These are phyloP conservation scores for Botryotinia narcissicola DNA, from an alignment of 2,329 filamentous ascomycete species.

Conservation along the genomic window DNA sequence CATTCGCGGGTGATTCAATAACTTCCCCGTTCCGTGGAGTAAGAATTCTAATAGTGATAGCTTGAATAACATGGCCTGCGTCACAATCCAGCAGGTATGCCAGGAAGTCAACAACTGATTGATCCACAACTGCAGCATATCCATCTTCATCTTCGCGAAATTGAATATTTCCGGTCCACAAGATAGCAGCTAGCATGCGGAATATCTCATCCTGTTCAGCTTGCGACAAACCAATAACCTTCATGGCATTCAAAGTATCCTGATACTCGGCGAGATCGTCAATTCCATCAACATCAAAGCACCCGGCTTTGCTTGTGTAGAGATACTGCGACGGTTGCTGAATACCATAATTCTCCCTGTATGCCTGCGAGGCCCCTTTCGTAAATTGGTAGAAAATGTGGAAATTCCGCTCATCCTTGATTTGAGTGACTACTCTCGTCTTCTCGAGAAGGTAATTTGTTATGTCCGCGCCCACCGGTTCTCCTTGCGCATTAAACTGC, in stretches of 20 bases:
- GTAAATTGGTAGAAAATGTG: slow-evolving; percentile 99
- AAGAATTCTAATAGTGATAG: slow-evolving; percentile 84
- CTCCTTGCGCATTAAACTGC: slow-evolving; percentile 87
- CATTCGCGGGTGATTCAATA: slow-evolving; percentile 77
- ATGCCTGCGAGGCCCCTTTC: slow-evolving; percentile 84
- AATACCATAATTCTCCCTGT: slow-evolving; percentile 83
- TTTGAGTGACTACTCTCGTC: slow-evolving; percentile 91
- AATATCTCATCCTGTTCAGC: slow-evolving; percentile 94
- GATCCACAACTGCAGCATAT: slow-evolving; percentile 82
- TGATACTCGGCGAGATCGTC: slow-evolving; percentile 86
- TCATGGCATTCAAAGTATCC: slow-evolving; percentile 93
- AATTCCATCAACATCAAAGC: slow-evolving; percentile 89
- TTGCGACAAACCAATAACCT: slow-evolving; percentile 83
- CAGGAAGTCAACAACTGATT: slow-evolving; percentile 90
- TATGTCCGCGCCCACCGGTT: slow-evolving; percentile 94
- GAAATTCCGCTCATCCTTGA: slow-evolving; percentile 93
- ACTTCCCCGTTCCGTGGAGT: slow-evolving; percentile 64
- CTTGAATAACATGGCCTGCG: slow-evolving; percentile 74
- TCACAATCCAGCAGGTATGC: slow-evolving; percentile 92
- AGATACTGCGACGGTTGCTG: slow-evolving; percentile 90
- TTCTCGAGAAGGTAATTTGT: slow-evolving; percentile 98
- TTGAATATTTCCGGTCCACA: slow-evolving; percentile 93
- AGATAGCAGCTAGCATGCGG: slow-evolving; percentile 83
- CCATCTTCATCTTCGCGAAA: slow-evolving; percentile 87
- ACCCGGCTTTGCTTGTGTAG: slow-evolving; percentile 93